Evolutionary conservation across 768 basidiomycete genomes (phyloP), one percentile per base, ranked within the genome.

Genomic region (Pleurotus platypus): DNA sequence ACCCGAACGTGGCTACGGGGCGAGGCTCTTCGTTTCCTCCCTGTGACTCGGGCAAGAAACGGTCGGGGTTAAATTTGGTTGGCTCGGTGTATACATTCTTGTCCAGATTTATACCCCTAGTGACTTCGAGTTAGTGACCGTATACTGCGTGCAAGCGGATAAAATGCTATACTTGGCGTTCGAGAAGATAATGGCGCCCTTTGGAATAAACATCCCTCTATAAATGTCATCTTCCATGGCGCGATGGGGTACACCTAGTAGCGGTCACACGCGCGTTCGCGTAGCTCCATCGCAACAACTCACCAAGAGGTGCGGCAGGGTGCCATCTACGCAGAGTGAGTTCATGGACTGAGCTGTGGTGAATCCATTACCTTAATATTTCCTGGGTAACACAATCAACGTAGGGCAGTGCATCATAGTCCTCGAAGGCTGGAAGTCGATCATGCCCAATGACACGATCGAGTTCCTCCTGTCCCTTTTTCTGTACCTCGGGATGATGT

Each of bases 401-500:
- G 51, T 69, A 71, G 3, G 67, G 67, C 18, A 71, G 58, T 3
- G 57, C 50, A 8, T 56, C 48, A 5, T 60, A 49, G 45, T 72
- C 71, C 9, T 50, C 50, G 35, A 72, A 64, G 7, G 57, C 57
- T 13, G 71, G 72, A 6, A 73, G 59, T 13, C 68, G 60, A n/a
- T 61, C 62, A 15, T 37, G 22, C 5, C 63, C 64, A 9, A 68
- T 49, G 11, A 71, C 61, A 0, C 30, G 6, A 57, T 73, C 70
- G 6, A 74, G 60, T 55, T 73, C 67, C 8, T 61, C 56, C 49
- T 74, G 71, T 8, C 67, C 72, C 38, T 57, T 62, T 16, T 55
- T 55, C 51, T 70, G 70, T 2, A 58, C 57, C 5, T 60, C 61
- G 2, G 68, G 70, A 55, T 64, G 63, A 12, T 65, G 59, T 3